Base-by-base conservation (phyloP, 805 yeast genomes). In the Schizosaccharomyces cryophilus region DNA sequence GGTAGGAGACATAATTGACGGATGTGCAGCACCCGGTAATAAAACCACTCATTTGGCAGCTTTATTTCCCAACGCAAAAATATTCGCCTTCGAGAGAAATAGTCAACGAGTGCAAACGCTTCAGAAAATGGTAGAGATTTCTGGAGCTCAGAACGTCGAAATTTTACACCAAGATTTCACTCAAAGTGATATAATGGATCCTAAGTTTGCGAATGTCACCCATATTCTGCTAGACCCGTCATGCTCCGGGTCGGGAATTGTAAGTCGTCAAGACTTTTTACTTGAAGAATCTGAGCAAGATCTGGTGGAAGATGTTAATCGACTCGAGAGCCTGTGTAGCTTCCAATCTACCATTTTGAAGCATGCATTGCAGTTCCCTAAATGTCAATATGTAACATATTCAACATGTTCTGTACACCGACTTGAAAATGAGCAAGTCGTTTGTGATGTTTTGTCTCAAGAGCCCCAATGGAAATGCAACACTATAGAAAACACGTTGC, bases 1-100 rank as follows among this genome's bases (percentile, higher is more conserved):
- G 3, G 84, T 82, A 56, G 83, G 78, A 62, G 71, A 75, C 29
- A 80, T 88, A 11, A 85, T 93, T 56, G 99, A 93, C 72, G 84
- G 96, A 0, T 89, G 96, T 73, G 89, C 97, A 2, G 98, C 99
- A 0, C 99, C 99, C 4, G 99, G 99, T 4, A 93, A 93, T 71
- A 94, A 93, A 70, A 93, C 99, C 0, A 87, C 96, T 0, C 97
- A 90, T 72, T 73, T 84, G 26, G 95, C 96, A 0, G 80, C 93
- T 0, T 74, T 79, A 60, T 68, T 67, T n/a, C 64, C 64, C 15
- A 30, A 55, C 15, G 13, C 42, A 19, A 30, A 56, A 17, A 81
- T 88, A 9, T 77, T 77, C 66, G 98, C 98, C 0, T 93, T 88
- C 71, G 99, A 93, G 71, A 79, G 88, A 68, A 95, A 93, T 68